phyloP scores from a whole-genome alignment of 345 rosid genomes.

The Pistacia integerrima region DNA sequence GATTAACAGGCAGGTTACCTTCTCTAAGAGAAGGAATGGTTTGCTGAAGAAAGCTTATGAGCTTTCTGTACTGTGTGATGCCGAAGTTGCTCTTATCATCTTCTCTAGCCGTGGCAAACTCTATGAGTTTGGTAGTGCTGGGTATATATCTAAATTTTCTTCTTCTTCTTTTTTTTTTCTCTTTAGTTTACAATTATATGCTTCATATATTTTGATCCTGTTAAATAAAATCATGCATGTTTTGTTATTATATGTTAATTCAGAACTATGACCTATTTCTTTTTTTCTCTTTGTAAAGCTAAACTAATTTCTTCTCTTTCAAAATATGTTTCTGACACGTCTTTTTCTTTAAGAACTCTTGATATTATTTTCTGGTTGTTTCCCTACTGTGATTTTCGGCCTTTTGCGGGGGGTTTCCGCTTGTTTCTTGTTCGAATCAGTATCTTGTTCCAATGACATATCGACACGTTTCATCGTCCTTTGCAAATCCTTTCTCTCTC shows the following conservation, averaged over 20 bases:
- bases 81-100: slow-evolving; percentile 79
- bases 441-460: slow-evolving; percentile 9
- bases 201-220: neutral
- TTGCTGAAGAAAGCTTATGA: slow-evolving; percentile 83
- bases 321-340: neutral
- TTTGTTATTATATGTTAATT: too few species aligned
- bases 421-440: slow-evolving; percentile 7
- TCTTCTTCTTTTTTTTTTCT: neutral
- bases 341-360: neutral
- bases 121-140: slow-evolving; percentile 74
- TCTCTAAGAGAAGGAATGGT: slow-evolving; percentile 82
- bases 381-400: slow-evolving; percentile 17
- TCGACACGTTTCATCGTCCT: slow-evolving; percentile 36
- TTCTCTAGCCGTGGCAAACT: slow-evolving; percentile 91
- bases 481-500: neutral
- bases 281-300: neutral
- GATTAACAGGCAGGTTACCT: slow-evolving; percentile 84
- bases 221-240: neutral
- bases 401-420: neutral
- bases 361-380: neutral
- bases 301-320: neutral
- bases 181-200: neutral
- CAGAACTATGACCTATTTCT: too few species aligned
- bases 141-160: slow-evolving; percentile 32
- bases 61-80: slow-evolving; percentile 85